Base-by-base conservation (phyloP, 371 early-diverging fungal genomes). In the Cokeromyces recurvatus region DNA sequence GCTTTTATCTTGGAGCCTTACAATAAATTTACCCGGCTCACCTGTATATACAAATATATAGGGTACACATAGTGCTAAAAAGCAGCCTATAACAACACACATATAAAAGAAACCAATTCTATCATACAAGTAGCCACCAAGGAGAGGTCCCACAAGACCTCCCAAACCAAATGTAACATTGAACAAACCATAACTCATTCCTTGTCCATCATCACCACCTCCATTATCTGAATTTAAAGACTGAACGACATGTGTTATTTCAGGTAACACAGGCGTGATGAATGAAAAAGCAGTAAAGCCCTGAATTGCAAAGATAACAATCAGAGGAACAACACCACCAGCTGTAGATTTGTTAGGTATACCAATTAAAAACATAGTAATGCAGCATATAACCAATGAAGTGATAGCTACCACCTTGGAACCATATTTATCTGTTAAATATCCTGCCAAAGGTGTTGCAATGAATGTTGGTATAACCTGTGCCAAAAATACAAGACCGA, bases 81-180 rank as follows among this genome's bases (percentile, higher is more conserved):
- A 54, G 20, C 50, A 41, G 5, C 57, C 47, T 20, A 64, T 27
- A 9, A 47, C 41, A 27, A 48, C 23, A 42, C 53, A 55, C 32
- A 61, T 34, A 23, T 51, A 55, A 27, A 60, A 60, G 37, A 57
- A 61, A 0, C 55, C 54, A 17, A 56, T 48, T 1, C 21, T 23
- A 16, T 43, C 44, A 21, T 58, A 58, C 38, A 59, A 17, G 29
- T 52, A 53, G 10, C 54, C 56, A 15, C 52, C 58, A 2, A 55
- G 5, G 2, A 57, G 21, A n/a, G 62, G 55, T 0, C 55, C 55
- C 2, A 56, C 41, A 21, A 50, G 27, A 19, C 46, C 50, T 17
- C 79, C 79, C 10, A 65, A 49, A 7, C 59, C 68, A 54, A 75
- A 78, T 2, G 76, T 66, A 32, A 78, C 63, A 49, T 79, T 79